Evolutionary conservation across 108 stramenopile species (phyloP), one percentile per base, ranked within the genome.

Genomic region (Skeletonema tropicum): DNA sequence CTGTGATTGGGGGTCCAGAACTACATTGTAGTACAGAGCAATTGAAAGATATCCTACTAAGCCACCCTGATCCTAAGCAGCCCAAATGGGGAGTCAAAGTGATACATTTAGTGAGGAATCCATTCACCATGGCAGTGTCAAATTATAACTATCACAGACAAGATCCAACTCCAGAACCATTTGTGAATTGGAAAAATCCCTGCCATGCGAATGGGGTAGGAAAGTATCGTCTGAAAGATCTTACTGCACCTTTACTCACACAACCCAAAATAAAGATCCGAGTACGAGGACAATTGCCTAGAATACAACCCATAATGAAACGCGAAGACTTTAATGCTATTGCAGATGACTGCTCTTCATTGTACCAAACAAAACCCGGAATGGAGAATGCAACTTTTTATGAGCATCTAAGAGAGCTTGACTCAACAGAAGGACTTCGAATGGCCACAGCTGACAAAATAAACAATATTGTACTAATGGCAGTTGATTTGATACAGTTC

Each of bases 41-140:
- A 2, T 55, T 55, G 52, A 55, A 23, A 55, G 52, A 55, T 55
- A 55, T 55, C 10, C 52, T 55, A 23, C 2, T 55, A 2, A 55
- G 52, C 7, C 52, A 55, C 25, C 52, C 52, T 55, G 52, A 55
- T 55, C 52, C 52, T 2, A 55, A 55, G 25, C 52, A 23, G 10
- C 52, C 52, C 1, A 55, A 55, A 55, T 55, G 52, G 62, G 62
- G 62, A 21, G 55, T 57, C 19, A 63, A 63, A 36, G n/a, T 63
- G n/a, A 57, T 63, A n/a, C 62, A 63, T 57, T 48, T 63, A 49
- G 62, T 63, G 41, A 36, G 62, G 1, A 57, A 63, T 45, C 62
- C 62, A 10, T 63, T 63, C 45, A 57, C 46, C 19, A 63, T 63
- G 62, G 41, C 39, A 6, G 62, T 63, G 6, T 63, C 62, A 49